Evolutionary conservation across 75 land plant genomes (phyloP), one percentile per base, ranked within the genome.

Genomic region (Picea glauca): DNA sequence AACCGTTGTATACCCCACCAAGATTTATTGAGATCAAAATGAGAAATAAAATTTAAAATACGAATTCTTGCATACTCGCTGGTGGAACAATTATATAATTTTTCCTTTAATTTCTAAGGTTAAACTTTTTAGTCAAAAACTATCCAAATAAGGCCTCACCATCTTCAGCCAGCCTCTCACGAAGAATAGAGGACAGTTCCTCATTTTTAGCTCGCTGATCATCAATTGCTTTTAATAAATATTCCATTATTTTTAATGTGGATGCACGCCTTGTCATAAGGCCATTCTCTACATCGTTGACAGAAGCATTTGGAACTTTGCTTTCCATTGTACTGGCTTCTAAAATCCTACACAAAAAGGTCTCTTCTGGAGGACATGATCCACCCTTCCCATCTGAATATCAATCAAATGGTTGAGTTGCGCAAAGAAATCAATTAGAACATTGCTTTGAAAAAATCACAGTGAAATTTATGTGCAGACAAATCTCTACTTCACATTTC

Each of bases 301-400:
- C 32, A 32, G 72, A 64, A 65, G 54, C 60, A 80, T 58, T 73
- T 11, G 75, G 26, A 23, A 83, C 89, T 76, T 85, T 82, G 80
- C 82, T 87, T 78, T 94, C 92, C 31, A 96, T 92, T n/a, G 94
- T 93, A 67, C 92, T 91, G 17, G 83, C 88, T 75, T 89, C 91
- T 61, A 85, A 63, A 4, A 96, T 87, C 50, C 99, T 84, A 38
- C 87, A 80, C 46, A 92, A 81, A 77, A 96, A 92, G 60, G 80
- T 85, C 74, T 87, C 89, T 67, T 94, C 84, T 54, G 79, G 80
- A 57, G 82, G 58, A 62, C 72, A 80, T 46, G 89, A 78, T 58
- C 82, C 18, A 60, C 79, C 73, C 74, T 78, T 87, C 88, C 80
- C 46, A 75, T 70, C 74, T 70, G 74, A 43, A 70, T 20, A 43